A percentile compares a stretch with the other conserved stretches of the same genome.
These are phyloP conservation scores for Cladosporium phlei DNA, from an alignment of 2,329 filamentous ascomycete species.

Conservation along the genomic window DNA sequence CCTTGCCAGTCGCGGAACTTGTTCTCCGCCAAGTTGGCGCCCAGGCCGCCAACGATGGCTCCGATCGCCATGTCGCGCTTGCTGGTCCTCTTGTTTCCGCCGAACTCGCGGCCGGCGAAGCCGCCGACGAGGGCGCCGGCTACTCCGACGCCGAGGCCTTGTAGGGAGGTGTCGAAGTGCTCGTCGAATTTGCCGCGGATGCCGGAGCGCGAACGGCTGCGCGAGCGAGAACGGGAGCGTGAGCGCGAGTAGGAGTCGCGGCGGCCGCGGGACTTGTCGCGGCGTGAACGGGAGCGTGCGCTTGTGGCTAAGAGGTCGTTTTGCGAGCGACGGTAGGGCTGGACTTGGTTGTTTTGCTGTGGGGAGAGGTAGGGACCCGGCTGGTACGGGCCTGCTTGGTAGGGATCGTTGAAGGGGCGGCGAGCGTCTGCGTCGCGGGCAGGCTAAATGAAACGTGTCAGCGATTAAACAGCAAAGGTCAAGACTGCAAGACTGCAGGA, in stretches of 20 bases:
- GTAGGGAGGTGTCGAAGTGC: slow-evolving; percentile 29
- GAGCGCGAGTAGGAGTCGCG: slow-evolving; percentile 20
- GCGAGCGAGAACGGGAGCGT: slow-evolving; percentile 21
- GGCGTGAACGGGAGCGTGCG: slow-evolving; percentile 21
- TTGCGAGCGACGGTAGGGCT: slow-evolving; percentile 26
- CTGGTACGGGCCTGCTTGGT: slow-evolving; percentile 10
- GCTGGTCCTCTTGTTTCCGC: slow-evolving; percentile 23
- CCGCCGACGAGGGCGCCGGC: slow-evolving; percentile 33
- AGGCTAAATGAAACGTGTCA: slow-evolving; percentile 17
- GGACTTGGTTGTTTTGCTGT: slow-evolving; percentile 13
- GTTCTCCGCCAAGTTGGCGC: slow-evolving; percentile 31
- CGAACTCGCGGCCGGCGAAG: slow-evolving; percentile 30
- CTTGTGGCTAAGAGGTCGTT: slow-evolving; percentile 17
- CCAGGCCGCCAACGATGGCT: slow-evolving; percentile 32
- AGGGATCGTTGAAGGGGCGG: slow-evolving; percentile 14
- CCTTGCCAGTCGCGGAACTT: slow-evolving; percentile 28
- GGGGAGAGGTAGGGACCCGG: slow-evolving; percentile 5
- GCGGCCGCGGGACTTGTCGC: slow-evolving; percentile 19
- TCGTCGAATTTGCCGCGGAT: slow-evolving; percentile 29
- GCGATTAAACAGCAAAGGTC: neutral
- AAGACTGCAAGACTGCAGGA: slow-evolving; percentile 9
- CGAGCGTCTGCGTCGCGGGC: slow-evolving; percentile 20
- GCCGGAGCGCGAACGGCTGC: slow-evolving; percentile 22
- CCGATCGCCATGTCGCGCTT: slow-evolving; percentile 32
- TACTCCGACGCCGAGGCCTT: slow-evolving; percentile 30